Evolutionary conservation across 768 basidiomycete genomes (phyloP), one percentile per base, ranked within the genome.

Genomic region (Pisolithus marmoratus): DNA sequence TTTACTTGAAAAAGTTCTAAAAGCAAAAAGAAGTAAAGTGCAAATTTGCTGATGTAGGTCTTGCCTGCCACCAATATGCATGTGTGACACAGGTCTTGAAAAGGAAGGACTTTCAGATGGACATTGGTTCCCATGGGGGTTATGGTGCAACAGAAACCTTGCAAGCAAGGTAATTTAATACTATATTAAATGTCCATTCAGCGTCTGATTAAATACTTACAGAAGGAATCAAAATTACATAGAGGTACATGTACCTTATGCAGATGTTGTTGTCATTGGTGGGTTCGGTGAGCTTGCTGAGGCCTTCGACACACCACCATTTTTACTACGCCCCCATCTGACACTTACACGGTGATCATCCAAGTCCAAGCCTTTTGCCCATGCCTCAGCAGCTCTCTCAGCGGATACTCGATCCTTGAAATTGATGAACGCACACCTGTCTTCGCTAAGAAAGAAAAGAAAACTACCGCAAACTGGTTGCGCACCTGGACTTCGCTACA

Each of bases 381-480:
- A 92, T 9, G 87, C 85, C 56, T 89, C 82, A 0, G 94, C 94
- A 0, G 90, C 93, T 15, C 75, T 73, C 70, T 99, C 96, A 15
- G 96, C 94, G n/a, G 81, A 75, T 6, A 74, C 62, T 19, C 96
- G 80, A 49, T 87, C 82, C 58, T 79, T 84, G 74, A 98, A 98
- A 68, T 97, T 97, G 49, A 96, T 79, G 68, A 99, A 99, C 1
- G 95, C 96, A 70, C 94, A 95, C 68, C 90, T 90, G 53, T 15
- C 38, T 19, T 48, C 19, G 19, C n/a, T 57, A 45, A 52, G 48
- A 49, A 36, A 45, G 48, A 29, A 14, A 14, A 17, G 23, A 43
- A 6, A 17, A 38, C 24, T 27, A 11, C 2, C 1, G 9, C 22
- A 48, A 36, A 0, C 12, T 22, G 14, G 34, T 38, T n/a, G 63